phyloP scores from a whole-genome alignment of 305 asterid species.

The Solanum hybrid region DNA sequence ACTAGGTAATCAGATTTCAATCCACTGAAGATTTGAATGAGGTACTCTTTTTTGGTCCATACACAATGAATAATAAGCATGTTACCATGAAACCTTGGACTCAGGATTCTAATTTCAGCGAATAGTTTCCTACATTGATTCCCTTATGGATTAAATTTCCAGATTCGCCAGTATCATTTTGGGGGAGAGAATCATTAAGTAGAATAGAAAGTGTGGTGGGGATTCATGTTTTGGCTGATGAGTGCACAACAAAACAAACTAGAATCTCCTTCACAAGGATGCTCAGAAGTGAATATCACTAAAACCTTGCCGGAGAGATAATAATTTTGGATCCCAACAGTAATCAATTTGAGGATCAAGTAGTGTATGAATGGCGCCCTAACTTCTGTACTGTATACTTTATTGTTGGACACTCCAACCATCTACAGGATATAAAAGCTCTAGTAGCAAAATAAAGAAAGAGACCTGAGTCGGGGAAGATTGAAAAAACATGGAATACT shows the following conservation, averaged over 20 bases:
- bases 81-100: not conserved
- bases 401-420: not conserved
- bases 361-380: not conserved
- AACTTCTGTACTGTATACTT: no score
- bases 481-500: not conserved
- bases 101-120: not conserved
- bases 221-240: no score
- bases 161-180: no score
- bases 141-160: not conserved
- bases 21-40: not conserved
- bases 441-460: not conserved
- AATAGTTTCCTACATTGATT: not conserved
- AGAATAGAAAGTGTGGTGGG: not conserved
- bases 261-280: not conserved
- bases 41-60: not conserved
- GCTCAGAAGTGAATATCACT: not conserved
- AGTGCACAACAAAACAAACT: not conserved
- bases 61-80: no score
- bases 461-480: not conserved
- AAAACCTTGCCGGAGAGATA: not conserved
- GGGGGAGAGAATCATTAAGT: not conserved
- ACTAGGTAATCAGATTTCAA: not conserved
- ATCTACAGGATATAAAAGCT: no score
- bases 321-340: not conserved
- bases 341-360: not conserved